A percentile compares a stretch with the other conserved stretches of the same genome.
Conservation (phyloP, 768 basidiomycete species). For the Lactarius indigo region DNA sequence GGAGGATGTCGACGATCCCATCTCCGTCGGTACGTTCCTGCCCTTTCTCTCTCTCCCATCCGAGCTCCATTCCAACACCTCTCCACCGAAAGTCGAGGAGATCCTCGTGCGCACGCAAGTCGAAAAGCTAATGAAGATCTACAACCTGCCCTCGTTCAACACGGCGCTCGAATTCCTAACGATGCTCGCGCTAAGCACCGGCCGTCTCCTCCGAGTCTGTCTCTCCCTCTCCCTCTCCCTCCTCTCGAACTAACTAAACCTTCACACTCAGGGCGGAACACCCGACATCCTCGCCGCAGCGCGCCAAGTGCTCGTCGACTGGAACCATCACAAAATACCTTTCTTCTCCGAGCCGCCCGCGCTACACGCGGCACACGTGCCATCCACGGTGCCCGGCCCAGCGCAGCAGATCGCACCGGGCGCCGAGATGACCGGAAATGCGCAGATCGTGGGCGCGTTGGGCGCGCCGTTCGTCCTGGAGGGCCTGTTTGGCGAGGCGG, state of each 20-base stretch:
- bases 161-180: conserved; percentile 83
- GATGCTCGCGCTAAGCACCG: conserved; percentile 80
- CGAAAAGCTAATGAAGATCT: conserved; percentile 76
- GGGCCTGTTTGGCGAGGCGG: conserved; percentile 76
- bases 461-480: conserved; percentile 79
- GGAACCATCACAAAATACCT: conserved; percentile 95
- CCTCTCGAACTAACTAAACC: background rate
- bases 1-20: conserved; percentile 87
- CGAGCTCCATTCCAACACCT: background rate
- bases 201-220: conserved; percentile 75
- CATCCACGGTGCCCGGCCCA: conserved; percentile 39
- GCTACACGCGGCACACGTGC: conserved; percentile 74
- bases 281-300: conserved; percentile 84
- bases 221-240: background rate
- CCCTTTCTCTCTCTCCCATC: too few species aligned
- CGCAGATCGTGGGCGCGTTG: conserved; percentile 67
- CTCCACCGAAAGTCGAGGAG: conserved; percentile 68
- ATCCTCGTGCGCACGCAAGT: conserved; percentile 71
- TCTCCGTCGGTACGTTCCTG: conserved; percentile 67
- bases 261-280: conserved; percentile 68
- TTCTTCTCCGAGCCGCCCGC: conserved; percentile 80
- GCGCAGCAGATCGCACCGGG: conserved; percentile 52
- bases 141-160: conserved; percentile 73
- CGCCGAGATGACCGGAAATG: conserved; percentile 76
- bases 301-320: conserved; percentile 79